phyloP scores from a whole-genome alignment of 371 early-diverging fungal genomes.

The Mucor piriformis region DNA sequence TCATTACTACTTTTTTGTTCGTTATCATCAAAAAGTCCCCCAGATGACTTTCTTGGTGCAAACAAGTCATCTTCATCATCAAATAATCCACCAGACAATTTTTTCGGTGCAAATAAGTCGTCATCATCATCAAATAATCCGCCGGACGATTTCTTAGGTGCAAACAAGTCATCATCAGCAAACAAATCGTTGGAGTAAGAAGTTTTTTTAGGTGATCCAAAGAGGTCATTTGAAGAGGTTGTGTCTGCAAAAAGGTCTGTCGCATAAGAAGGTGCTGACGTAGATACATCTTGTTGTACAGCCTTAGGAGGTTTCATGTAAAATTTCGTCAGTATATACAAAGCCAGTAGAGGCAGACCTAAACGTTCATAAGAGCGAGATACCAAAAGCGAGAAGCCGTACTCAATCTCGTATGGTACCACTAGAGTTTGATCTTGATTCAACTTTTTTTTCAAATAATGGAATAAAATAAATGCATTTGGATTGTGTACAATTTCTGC shows the following conservation, averaged over 20 bases:
- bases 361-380: slow-evolving; percentile 72
- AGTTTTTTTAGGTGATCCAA: slow-evolving; percentile 11
- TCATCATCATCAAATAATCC: slow-evolving; percentile 19
- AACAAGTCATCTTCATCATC: slow-evolving; percentile 13
- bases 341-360: slow-evolving; percentile 76
- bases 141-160: slow-evolving; percentile 6
- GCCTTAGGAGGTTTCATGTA: slow-evolving; percentile 29
- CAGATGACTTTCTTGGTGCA: not conserved
- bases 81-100: slow-evolving; percentile 9
- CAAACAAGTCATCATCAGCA: slow-evolving; percentile 40
- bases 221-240: slow-evolving; percentile 24
- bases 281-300: not conserved
- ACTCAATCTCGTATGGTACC: slow-evolving; percentile 46
- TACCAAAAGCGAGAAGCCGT: slow-evolving; percentile 61
- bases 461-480: slow-evolving; percentile 76
- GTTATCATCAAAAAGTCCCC: slow-evolving; percentile 16
- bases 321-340: slow-evolving; percentile 58
- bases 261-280: slow-evolving; percentile 16
- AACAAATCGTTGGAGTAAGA: slow-evolving; percentile 31
- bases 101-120: not conserved
- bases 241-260: slow-evolving; percentile 28
- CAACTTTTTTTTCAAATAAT: slow-evolving; percentile 59
- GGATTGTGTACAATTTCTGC: slow-evolving; percentile 64
- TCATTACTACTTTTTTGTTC: not conserved
- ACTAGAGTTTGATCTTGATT: slow-evolving; percentile 17